phyloP scores from a whole-genome alignment of 169 alveolate genomes.

The Blepharisma undulans region DNA sequence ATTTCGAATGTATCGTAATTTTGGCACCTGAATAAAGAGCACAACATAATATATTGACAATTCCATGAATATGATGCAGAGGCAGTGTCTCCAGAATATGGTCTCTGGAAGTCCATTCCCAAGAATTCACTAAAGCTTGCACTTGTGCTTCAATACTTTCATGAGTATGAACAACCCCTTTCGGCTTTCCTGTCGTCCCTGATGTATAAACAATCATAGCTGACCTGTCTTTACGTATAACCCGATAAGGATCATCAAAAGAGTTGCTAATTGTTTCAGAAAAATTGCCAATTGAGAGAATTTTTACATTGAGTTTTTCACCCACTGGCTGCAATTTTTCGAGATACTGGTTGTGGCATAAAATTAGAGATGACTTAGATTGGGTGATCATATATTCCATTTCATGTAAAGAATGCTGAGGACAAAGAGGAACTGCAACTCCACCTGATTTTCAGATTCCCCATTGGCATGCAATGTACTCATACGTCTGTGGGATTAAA shows the following conservation, averaged over 20 bases:
- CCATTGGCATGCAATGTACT: slow-evolving; percentile 26
- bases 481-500: slow-evolving; percentile 24
- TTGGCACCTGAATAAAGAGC: slow-evolving; percentile 44
- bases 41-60: slow-evolving; percentile 41
- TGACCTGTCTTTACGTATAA: not conserved
- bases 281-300: not conserved
- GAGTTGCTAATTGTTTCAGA: not conserved
- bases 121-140: slow-evolving; percentile 33
- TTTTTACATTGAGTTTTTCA: not conserved
- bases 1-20: slow-evolving; percentile 34
- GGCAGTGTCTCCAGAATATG: slow-evolving; percentile 52
- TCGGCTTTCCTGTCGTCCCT: slow-evolving; percentile 88
- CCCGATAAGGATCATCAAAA: not conserved
- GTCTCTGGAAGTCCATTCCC: slow-evolving; percentile 52
- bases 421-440: slow-evolving; percentile 36
- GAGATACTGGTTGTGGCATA: not conserved
- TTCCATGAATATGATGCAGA: slow-evolving; percentile 61
- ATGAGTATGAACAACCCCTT: slow-evolving; percentile 84
- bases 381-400: slow-evolving; percentile 22
- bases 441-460: slow-evolving; percentile 33
- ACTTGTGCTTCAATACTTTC: slow-evolving; percentile 54
- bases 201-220: slow-evolving; percentile 76
- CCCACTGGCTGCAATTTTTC: not conserved
- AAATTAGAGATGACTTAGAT: not conserved
- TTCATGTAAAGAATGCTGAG: slow-evolving; percentile 31